These are phyloP conservation scores for Leucaena leucocephala DNA, from an alignment of 306 rosid species.

Conservation along the genomic window DNA sequence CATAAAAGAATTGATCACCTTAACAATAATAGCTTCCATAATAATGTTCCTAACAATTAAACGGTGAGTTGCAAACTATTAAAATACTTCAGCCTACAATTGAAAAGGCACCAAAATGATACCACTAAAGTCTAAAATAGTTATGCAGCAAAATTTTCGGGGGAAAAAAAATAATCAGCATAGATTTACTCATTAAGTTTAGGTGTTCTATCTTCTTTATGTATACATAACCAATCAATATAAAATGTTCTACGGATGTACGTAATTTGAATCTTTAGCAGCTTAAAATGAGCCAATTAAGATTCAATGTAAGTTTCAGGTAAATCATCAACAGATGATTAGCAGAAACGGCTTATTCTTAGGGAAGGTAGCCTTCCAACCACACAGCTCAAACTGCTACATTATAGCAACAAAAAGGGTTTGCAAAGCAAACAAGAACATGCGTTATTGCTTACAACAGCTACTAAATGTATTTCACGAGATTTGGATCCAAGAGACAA, in stretches of 20 bases:
- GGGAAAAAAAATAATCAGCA: no score
- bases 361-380: not conserved
- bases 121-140: no score
- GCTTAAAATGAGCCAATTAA: slow-evolving; percentile 2
- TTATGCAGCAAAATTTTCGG: no score
- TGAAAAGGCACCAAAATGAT: no score
- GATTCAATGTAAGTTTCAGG: not conserved
- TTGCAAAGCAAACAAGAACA: not conserved
- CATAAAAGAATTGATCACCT: not conserved
- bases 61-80: no score
- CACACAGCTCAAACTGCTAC: slow-evolving; percentile 23
- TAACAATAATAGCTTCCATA: slow-evolving; percentile 1
- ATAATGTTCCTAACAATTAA: not conserved
- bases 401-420: slow-evolving; percentile 15
- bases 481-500: not conserved
- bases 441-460: not conserved
- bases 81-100: no score
- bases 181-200: no score
- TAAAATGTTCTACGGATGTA: no score
- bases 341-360: slow-evolving; percentile 12
- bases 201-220: no score
- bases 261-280: no score
- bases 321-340: slow-evolving; percentile 16
- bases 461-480: not conserved
- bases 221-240: no score